phyloP scores from a whole-genome alignment of 2,329 filamentous ascomycete species.

The Trichoderma cornu-damae region DNA sequence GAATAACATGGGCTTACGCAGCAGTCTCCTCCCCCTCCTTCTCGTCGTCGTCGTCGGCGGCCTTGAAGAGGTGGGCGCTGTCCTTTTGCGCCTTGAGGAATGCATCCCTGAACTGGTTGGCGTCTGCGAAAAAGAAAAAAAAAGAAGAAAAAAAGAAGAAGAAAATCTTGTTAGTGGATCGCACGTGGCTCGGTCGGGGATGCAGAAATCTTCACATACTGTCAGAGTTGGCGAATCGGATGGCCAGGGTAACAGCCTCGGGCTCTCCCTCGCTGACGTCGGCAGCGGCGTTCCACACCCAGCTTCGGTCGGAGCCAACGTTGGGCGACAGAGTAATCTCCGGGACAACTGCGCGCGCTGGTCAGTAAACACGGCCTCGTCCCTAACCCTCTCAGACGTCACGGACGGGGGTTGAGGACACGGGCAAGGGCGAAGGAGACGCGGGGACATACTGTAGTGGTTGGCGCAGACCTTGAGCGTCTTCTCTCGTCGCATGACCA shows the following conservation, averaged over 20 bases:
- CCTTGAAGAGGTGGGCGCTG: constrained; percentile 79
- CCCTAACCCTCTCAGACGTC: too few relatives aligned
- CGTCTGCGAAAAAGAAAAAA: too few relatives aligned
- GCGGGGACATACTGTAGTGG: constrained; percentile 77
- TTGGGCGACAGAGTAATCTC: constrained; percentile 99
- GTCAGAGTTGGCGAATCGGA: constrained; percentile 95
- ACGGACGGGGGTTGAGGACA: not conserved
- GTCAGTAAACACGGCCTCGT: constrained; percentile 13
- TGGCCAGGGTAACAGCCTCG: constrained; percentile 91
- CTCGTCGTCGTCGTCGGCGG: constrained; percentile 29
- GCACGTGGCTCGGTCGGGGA: not conserved
- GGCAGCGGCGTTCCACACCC: constrained; percentile 98
- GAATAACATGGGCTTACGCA: constrained; percentile 22
- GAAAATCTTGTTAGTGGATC: not conserved
- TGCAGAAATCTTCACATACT: constrained; percentile 55
- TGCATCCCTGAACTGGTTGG: constrained; percentile 94
- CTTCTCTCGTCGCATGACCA: constrained; percentile 99
- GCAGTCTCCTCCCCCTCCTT: constrained; percentile 25
- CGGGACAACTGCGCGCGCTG: constrained; percentile 64
- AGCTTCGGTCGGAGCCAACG: constrained; percentile 94
- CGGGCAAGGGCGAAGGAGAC: not conserved
- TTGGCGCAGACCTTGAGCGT: constrained; percentile 99
- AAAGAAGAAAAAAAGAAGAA: too few relatives aligned
- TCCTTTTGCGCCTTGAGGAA: constrained; percentile 97
- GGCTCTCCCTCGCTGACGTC: constrained; percentile 98